These are phyloP conservation scores for Clavariopsis aquatica DNA, from an alignment of 495 filamentous ascomycete genomes.

Conservation along the genomic window DNA sequence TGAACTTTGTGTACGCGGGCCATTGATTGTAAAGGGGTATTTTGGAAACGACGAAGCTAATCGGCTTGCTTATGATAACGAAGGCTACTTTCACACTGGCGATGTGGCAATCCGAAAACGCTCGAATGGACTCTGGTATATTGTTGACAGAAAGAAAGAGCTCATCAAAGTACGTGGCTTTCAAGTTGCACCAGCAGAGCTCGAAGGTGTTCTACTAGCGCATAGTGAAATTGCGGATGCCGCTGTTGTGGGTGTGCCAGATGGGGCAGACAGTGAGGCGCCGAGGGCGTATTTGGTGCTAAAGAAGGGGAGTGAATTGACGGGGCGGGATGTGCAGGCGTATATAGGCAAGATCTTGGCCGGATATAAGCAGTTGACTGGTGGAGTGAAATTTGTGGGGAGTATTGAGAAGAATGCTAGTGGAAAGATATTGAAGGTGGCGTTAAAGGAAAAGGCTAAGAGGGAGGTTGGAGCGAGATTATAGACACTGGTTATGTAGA, in stretches of 20 bases:
- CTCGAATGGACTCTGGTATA: conserved; percentile 60
- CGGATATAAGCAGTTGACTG: conserved; percentile 23
- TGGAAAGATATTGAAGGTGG: conserved; percentile 32
- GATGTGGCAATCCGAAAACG: conserved; percentile 43
- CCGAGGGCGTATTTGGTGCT: conserved; percentile 41
- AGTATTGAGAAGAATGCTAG: conserved; percentile 32
- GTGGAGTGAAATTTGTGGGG: conserved; percentile 21
- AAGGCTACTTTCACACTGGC: conserved; percentile 30
- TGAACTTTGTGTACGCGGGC: conserved; percentile 24
- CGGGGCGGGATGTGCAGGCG: conserved; percentile 21
- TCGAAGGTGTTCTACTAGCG: conserved; percentile 26
- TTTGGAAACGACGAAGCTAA: conserved; percentile 19
- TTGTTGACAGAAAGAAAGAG: conserved; percentile 70
- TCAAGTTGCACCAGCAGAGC: conserved; percentile 33
- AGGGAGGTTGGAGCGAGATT: conserved; percentile 17
- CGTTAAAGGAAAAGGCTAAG: conserved; percentile 23
- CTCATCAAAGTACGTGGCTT: conserved; percentile 38
- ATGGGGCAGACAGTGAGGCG: conserved; percentile 30
- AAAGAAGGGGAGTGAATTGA: conserved; percentile 9
- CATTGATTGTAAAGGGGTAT: conserved; percentile 24
- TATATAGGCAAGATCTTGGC: conserved; percentile 28
- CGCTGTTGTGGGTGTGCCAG: conserved; percentile 33
- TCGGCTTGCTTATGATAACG: not conserved
- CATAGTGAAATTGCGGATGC: conserved; percentile 31
- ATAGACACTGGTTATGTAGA: not conserved